Base-by-base conservation (phyloP, 2,329 filamentous ascomycete genomes). In the Epichloe elymi region DNA sequence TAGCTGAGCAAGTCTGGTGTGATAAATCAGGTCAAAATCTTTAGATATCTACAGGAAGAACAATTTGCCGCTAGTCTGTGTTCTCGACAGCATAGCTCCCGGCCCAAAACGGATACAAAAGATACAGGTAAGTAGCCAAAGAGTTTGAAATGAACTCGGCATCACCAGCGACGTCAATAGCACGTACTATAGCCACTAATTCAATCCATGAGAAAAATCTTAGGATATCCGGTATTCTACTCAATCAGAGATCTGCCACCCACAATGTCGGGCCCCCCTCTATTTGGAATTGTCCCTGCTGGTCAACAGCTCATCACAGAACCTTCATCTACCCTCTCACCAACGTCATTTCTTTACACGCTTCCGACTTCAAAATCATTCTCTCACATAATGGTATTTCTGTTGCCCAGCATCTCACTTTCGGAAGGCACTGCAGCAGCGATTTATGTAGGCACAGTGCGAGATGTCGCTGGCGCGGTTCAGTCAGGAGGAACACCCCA, bases 331-430 rank as follows among this genome's bases (percentile, higher is more conserved):
- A 65, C 70, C 2, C 79, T 74, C 0, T 72, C 75, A 0, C 69
- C 70, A 47, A 76, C 74, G 2, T 77, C 74, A n/a, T 74, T 80
- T 58, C 70, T 81, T 51, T 83, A 77, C 66, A 67, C 69, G 47
- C 68, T 79, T 2, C 66, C 70, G 12, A 58, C 67, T n/a, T 54
- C 59, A 51, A 71, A 71, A 42, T 59, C 80, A 48, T 88, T 93
- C 65, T 82, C 85, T 15, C 89, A 97, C 65, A 78, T 97, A 51
- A 85, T 89, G 60, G 82, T 97, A 52, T 95, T 97, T 70, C 75
- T 96, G 37, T 79, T 96, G 1, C 94, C 93, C 0, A 85, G 84
- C 42, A 74, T 85, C 10, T 67, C 76, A 10, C 75, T 98, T 0
- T 90, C 90, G 0, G 73, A 78, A 4, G 78, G 80, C 58, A 86